These are phyloP conservation scores for Phytophthora citricola DNA, from an alignment of 352 stramenopile genomes.

Conservation along the genomic window DNA sequence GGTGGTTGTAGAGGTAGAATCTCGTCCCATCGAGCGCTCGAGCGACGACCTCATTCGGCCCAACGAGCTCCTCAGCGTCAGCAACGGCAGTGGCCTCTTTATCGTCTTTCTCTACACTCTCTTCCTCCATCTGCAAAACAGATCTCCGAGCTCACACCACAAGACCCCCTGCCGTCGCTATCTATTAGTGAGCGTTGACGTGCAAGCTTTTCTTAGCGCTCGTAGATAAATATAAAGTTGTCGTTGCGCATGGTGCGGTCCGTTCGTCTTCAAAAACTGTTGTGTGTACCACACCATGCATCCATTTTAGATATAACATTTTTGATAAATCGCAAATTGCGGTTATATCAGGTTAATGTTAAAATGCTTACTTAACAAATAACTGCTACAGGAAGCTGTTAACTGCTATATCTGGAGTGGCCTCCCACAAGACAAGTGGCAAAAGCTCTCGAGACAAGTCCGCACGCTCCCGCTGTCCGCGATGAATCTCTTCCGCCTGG, in stretches of 20 bases:
- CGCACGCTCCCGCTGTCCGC: background rate
- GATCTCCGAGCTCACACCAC: too few species aligned
- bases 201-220: slow-evolving; percentile 16
- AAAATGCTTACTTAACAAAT: too few species aligned
- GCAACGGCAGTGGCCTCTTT: slow-evolving; percentile 3
- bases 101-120: slow-evolving; percentile 13
- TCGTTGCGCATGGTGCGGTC: too few species aligned
- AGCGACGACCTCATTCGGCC: slow-evolving; percentile 71
- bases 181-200: slow-evolving; percentile 9
- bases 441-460: slow-evolving; percentile 1
- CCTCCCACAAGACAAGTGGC: too few species aligned
- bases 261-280: too few species aligned
- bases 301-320: too few species aligned
- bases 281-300: too few species aligned
- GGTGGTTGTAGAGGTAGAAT: slow-evolving; percentile 84
- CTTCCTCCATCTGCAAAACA: slow-evolving; percentile 14
- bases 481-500: slow-evolving; percentile 98
- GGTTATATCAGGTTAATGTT: too few species aligned
- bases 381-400: too few species aligned
- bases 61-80: slow-evolving; percentile 27
- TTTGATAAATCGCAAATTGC: too few species aligned
- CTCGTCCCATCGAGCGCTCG: slow-evolving; percentile 65
- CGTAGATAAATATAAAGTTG: slow-evolving; percentile 11
- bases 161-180: background rate
- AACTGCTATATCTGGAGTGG: too few species aligned